phyloP scores from a whole-genome alignment of 2,329 filamentous ascomycete genomes.

The Fusarium devonianum region DNA sequence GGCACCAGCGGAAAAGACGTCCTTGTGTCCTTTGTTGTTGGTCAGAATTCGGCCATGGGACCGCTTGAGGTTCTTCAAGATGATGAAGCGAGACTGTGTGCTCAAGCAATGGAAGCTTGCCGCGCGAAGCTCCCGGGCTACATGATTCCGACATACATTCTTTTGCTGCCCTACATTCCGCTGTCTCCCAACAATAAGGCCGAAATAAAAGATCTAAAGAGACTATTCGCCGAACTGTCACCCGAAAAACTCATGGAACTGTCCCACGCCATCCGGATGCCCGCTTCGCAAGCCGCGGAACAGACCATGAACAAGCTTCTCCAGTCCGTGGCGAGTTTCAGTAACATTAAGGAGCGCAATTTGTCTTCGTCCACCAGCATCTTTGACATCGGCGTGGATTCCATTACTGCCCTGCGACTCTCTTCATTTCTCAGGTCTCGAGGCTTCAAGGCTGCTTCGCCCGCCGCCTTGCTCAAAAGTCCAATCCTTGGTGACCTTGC shows the following conservation, averaged over 20 bases:
- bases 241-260: constrained; percentile 68
- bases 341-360: constrained; percentile 51
- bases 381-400: constrained; percentile 88
- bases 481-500: constrained; percentile 59
- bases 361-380: constrained; percentile 69
- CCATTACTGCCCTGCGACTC: constrained; percentile 80
- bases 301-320: constrained; percentile 58
- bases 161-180: constrained; percentile 75
- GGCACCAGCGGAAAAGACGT: constrained; percentile 78
- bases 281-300: constrained; percentile 43
- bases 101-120: constrained; percentile 67
- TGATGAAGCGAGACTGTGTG: constrained; percentile 50
- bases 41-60: constrained; percentile 2
- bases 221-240: constrained; percentile 68
- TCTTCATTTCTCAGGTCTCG: constrained; percentile 67
- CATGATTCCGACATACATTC: constrained; percentile 89
- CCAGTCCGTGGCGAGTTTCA: constrained; percentile 60
- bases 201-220: constrained; percentile 73
- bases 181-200: constrained; percentile 91
- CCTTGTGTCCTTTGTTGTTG: constrained; percentile 75
- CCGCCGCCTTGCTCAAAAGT: constrained; percentile 73
- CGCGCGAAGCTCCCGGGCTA: constrained; percentile 76
- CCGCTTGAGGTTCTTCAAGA: constrained; percentile 40
- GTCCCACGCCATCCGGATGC: constrained; percentile 43
- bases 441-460: constrained; percentile 67